These are phyloP conservation scores for Chionographis japonica DNA, from an alignment of 106 monocot genomes.

Conservation along the genomic window DNA sequence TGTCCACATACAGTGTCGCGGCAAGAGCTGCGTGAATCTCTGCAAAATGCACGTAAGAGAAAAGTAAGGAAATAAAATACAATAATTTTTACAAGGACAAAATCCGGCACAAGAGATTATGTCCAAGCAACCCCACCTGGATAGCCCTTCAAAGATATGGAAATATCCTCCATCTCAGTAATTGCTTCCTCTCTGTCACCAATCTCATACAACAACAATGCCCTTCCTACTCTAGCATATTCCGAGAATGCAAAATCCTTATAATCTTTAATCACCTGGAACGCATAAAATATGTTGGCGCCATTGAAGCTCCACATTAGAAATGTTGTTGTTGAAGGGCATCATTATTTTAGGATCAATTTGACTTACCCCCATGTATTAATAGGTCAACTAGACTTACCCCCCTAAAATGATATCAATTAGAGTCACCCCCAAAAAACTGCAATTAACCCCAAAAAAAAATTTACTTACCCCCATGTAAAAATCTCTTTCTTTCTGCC, in stretches of 20 bases:
- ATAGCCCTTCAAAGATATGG: constrained; percentile 77
- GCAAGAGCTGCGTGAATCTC: constrained; percentile 89
- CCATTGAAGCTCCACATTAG: neutral
- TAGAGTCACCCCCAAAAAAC: too few species aligned
- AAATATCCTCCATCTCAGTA: constrained; percentile 88
- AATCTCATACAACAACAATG: constrained; percentile 70
- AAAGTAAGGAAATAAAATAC: neutral
- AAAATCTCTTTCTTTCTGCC: too few species aligned
- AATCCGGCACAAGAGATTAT: neutral
- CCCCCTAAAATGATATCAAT: too few species aligned
- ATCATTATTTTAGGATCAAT: neutral
- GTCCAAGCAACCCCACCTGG: constrained; percentile 40
- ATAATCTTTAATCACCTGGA: constrained; percentile 58
- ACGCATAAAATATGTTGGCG: neutral
- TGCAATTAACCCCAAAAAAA: too few species aligned
- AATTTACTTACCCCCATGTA: too few species aligned
- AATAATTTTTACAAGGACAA: neutral
- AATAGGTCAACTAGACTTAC: too few species aligned
- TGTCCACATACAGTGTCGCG: constrained; percentile 72
- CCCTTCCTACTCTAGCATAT: constrained; percentile 83
- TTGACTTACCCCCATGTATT: neutral
- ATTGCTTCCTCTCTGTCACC: constrained; percentile 76
- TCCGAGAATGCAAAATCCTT: constrained; percentile 79
- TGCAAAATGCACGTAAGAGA: constrained; percentile 17
- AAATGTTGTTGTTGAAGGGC: neutral